Base-by-base conservation (phyloP, 2,329 filamentous ascomycete genomes). In the Metarhizium album region DNA sequence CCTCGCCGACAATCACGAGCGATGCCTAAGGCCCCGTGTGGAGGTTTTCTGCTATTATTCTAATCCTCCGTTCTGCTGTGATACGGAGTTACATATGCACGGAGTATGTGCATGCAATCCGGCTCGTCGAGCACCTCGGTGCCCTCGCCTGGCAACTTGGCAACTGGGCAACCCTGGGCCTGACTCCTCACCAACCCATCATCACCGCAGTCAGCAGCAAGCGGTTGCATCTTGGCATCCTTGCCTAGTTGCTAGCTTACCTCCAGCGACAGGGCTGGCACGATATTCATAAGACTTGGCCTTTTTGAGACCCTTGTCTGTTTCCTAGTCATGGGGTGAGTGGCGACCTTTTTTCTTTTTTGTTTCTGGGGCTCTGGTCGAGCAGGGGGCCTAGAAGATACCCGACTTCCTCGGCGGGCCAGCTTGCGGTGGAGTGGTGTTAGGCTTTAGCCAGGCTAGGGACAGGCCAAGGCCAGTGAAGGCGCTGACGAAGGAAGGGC, bases 381-480 rank as follows among this genome's bases (percentile, higher is more conserved):
- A 50, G 42, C 49, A 50, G 49, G 49, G 49, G 35, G 37, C 20
- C 37, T 5, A 40, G 22, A 46, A 35, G 37, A 43, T 24, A 43
- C 40, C 40, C 40, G 40, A 43, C 22, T 16, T 7, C 23, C 40
- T 43, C 7, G 27, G 27, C 38, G n/a, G n/a, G 18, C 18, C 18
- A 22, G n/a, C 22, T 24, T 24, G 40, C 22, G 8, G 40, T 11
- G 40, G 40, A 9, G 20, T 43, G 20, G 4, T 22, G 20, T 43
- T 42, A 14, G 35, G 2, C 35, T n/a, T n/a, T n/a, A 22, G 38
- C 38, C 38, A 42, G 38, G 13, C 38, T 42, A 7, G 3, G 38
- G 16, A 16, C 38, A 42, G 18, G 6, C n/a, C 38, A 42, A 9
- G n/a, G 22, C 5, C 4, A 5, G 18, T 42, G 6, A 14, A 40